Percentiles rank a stretch among this genome's conserved stretches.
These are phyloP conservation scores for Didymella glomerata DNA, from an alignment of 2,329 filamentous ascomycete genomes.

Conservation along the genomic window DNA sequence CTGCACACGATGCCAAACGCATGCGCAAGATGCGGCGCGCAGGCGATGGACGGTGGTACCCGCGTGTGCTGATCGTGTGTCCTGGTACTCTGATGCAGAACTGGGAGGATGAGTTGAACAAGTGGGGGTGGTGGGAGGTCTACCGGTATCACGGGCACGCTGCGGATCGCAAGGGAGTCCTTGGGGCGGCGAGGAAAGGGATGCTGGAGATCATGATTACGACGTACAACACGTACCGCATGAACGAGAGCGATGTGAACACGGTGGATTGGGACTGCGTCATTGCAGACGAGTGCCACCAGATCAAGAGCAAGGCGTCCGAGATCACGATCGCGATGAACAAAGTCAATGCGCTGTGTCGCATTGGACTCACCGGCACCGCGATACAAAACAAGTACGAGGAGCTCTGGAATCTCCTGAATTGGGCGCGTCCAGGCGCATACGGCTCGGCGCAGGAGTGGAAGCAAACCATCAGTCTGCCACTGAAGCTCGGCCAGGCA, in stretches of 20 bases:
- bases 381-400: constrained; percentile 98
- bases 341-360: constrained; percentile 86
- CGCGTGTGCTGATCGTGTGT: constrained; percentile 83
- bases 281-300: constrained; percentile 92
- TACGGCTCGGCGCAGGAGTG: constrained; percentile 76
- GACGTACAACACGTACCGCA: constrained; percentile 86
- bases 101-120: constrained; percentile 84
- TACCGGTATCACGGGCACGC: constrained; percentile 78
- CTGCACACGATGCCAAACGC: constrained; percentile 82
- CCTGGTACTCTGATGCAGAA: constrained; percentile 89
- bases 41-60: constrained; percentile 74
- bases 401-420: constrained; percentile 93
- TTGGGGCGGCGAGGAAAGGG: constrained; percentile 77
- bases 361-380: constrained; percentile 92
- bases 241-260: constrained; percentile 80
- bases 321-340: constrained; percentile 87
- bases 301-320: constrained; percentile 80
- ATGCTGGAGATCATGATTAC: constrained; percentile 91
- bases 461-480: constrained; percentile 78
- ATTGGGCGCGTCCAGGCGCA: constrained; percentile 90
- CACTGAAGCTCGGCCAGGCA: constrained; percentile 86
- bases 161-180: constrained; percentile 71
- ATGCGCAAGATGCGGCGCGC: constrained; percentile 84
- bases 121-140: constrained; percentile 96
- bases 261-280: constrained; percentile 91